phyloP scores from a whole-genome alignment of 306 rosid species.

The Lathyrus aphaca region DNA sequence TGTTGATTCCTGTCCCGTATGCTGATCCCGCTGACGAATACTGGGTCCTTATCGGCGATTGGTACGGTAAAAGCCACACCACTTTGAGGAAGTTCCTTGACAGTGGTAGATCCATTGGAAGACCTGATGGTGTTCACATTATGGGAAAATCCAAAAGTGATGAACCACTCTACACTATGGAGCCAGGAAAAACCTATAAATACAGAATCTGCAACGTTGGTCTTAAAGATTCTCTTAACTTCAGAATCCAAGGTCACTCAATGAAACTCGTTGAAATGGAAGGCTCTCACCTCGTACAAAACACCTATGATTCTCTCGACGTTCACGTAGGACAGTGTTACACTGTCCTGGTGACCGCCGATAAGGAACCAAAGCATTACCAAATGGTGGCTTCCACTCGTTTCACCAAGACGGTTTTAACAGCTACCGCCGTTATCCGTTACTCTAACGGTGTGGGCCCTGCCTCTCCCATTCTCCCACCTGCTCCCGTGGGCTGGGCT shows the following conservation, averaged over 20 bases:
- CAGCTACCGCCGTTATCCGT: constrained; percentile 50
- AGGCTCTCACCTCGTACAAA: constrained; percentile 82
- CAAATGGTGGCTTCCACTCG: constrained; percentile 72
- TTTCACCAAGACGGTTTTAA: constrained; percentile 50
- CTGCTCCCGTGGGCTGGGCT: constrained; percentile 70
- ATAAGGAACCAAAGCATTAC: constrained; percentile 66
- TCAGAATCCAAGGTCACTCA: constrained; percentile 71
- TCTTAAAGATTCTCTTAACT: constrained; percentile 63
- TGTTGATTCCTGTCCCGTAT: constrained; percentile 81
- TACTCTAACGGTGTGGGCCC: constrained; percentile 48
- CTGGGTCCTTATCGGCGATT: constrained; percentile 72
- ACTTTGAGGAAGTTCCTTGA: constrained; percentile 54
- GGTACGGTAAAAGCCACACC: constrained; percentile 66
- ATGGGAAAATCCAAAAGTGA: constrained; percentile 50
- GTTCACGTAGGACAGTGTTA: constrained; percentile 80
- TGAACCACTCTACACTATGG: constrained; percentile 69
- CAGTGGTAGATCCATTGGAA: constrained; percentile 58
- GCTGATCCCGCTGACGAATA: constrained; percentile 78
- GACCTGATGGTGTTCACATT: constrained; percentile 72
- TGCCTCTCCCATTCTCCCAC: constrained; percentile 50
- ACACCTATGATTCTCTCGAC: constrained; percentile 68
- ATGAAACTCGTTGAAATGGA: constrained; percentile 82
- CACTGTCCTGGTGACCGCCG: constrained; percentile 65
- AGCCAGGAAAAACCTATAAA: constrained; percentile 76
- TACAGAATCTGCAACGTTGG: constrained; percentile 79